phyloP scores from a whole-genome alignment of 179 eudicot species.

The Actinidia arguta region DNA sequence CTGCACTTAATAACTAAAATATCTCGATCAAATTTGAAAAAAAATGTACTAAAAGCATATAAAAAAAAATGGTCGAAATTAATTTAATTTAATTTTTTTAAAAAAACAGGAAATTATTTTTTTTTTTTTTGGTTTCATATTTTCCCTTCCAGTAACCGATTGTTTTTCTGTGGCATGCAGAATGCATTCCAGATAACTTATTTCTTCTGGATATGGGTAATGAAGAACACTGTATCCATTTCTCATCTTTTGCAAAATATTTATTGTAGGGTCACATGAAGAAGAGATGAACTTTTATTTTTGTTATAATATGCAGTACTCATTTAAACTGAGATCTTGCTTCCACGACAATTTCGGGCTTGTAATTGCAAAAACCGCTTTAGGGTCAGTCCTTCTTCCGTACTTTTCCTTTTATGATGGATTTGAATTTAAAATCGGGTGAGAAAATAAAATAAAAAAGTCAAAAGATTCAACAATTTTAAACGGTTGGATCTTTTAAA shows the following conservation, averaged over 20 bases:
- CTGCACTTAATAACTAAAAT: too few relatives aligned
- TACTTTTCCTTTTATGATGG: conserved; percentile 11
- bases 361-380: conserved; percentile 43
- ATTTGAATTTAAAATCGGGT: too few relatives aligned
- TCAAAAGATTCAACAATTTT: too few relatives aligned
- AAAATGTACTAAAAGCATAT: too few relatives aligned
- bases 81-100: too few relatives aligned
- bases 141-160: neutral
- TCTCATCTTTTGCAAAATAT: neutral
- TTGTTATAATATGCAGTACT: conserved; percentile 65
- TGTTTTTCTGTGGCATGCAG: conserved; percentile 43
- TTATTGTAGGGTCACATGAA: too few relatives aligned
- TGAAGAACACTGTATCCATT: too few relatives aligned
- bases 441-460: too few relatives aligned
- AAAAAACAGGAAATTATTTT: neutral
- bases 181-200: conserved; percentile 96
- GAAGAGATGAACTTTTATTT: too few relatives aligned
- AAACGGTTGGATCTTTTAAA: too few relatives aligned
- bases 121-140: neutral
- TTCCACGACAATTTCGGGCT: conserved; percentile 54
- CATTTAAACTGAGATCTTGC: conserved; percentile 69
- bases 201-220: conserved; percentile 94
- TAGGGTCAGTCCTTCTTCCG: conserved; percentile 59
- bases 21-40: too few relatives aligned
- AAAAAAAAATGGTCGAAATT: too few relatives aligned